These are phyloP conservation scores for Penicillium nucicola DNA, from an alignment of 495 filamentous ascomycete species.

Conservation along the genomic window DNA sequence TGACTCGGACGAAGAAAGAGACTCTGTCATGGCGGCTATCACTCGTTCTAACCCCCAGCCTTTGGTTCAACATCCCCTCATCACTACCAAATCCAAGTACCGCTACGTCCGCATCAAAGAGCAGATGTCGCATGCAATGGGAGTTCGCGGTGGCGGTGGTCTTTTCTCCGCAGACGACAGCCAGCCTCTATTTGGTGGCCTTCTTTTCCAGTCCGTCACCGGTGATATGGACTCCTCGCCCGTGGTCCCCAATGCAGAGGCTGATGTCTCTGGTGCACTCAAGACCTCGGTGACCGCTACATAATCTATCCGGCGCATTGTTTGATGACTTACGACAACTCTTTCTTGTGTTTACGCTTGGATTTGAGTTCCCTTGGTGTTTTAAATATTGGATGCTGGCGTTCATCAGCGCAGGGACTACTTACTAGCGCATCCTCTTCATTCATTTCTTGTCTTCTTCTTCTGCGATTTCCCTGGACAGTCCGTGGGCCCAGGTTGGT, in stretches of 20 bases:
- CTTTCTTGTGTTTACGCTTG: neutral
- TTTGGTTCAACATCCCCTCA: conserved; percentile 60
- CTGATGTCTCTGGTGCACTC: conserved; percentile 17
- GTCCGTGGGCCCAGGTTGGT: conserved; percentile 15
- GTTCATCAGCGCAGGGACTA: conserved; percentile 10
- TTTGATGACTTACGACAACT: conserved; percentile 18
- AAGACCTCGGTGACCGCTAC: conserved; percentile 21
- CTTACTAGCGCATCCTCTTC: conserved; percentile 2
- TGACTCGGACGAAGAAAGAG: conserved; percentile 91
- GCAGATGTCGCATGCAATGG: conserved; percentile 75
- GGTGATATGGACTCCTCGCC: conserved; percentile 22
- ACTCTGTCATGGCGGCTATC: conserved; percentile 81
- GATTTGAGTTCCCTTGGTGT: conserved; percentile 2
- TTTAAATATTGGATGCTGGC: conserved; percentile 12
- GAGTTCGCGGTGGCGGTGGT: conserved; percentile 41
- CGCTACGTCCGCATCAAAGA: conserved; percentile 84
- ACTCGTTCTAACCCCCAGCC: conserved; percentile 71
- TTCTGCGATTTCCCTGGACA: conserved; percentile 3
- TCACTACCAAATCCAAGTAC: conserved; percentile 70
- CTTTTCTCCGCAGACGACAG: conserved; percentile 43
- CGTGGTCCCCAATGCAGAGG: conserved; percentile 16
- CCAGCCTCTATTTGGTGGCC: conserved; percentile 27
- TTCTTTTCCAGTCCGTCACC: conserved; percentile 33
- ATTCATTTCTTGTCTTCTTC: conserved; percentile 3
- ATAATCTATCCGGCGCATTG: neutral